Evolutionary conservation across 345 rosid species (phyloP), one percentile per base, ranked within the genome.

Genomic region (Microthlaspi erraticum): DNA sequence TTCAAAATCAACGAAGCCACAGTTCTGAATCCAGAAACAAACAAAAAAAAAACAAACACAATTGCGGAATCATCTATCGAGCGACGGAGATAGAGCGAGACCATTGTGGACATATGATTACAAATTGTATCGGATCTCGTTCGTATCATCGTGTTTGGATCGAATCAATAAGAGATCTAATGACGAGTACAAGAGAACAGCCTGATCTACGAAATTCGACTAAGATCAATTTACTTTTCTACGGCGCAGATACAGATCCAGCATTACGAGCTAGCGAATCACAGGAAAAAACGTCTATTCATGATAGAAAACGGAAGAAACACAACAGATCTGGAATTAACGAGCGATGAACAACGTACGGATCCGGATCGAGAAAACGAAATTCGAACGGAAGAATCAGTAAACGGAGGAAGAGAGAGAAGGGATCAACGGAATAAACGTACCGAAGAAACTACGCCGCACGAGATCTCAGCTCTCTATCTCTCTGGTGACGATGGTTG

Each of bases 401-500:
- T 4, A 4, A 33, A 8, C 6, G 1, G 39, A 57, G 10, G 63
- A n/a, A 18, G 60, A 54, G 20, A 41, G 55, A 71, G 48, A 16
- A 8, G 9, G 55, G 39, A 38, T 23, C 66, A 29, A 29, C 5
- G 52, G 26, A 18, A 32, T 3, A 41, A 45, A 68, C 73, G 38
- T 66, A 74, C 78, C 62, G 62, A 6, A 41, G 12, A 58, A 51
- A 39, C 67, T 3, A 73, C 51, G 77, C 17, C 50, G 70, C 51
- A 11, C 55, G 72, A 66, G 72, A 73, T 73, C 72, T 64, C 20
- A 52, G 55, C 69, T 52, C 62, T 65, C 55, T 50, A 10, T 19
- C 41, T 60, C 31, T 29, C 49, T 41, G 56, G 55, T 39, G 51
- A 12, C 59, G 72, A 58, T 73, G 67, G 51, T 73, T 65, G 77